A percentile compares a stretch with the other conserved stretches of the same genome.
Conservation (phyloP, 2,329 filamentous ascomycete genomes). For the Alternaria sp. region DNA sequence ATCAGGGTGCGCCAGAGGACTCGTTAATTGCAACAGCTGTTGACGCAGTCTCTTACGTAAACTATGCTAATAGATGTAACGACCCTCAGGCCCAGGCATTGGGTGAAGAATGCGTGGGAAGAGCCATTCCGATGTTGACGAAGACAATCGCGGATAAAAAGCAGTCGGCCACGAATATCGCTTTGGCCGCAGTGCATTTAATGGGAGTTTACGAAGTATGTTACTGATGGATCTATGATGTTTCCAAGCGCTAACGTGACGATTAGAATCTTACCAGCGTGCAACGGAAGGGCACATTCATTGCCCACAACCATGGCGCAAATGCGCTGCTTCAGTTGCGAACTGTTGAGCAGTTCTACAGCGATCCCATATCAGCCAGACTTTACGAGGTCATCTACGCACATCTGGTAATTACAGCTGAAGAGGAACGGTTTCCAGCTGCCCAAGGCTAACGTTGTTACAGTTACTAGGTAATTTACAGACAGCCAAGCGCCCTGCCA, state of each 20-base stretch:
- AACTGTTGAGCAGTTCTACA: constrained; percentile 33
- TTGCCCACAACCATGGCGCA: constrained; percentile 40
- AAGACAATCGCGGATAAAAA: constrained; percentile 33
- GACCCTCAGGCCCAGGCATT: constrained; percentile 31
- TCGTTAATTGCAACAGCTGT: constrained; percentile 36
- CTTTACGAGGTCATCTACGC: constrained; percentile 40
- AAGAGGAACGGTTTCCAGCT: background rate
- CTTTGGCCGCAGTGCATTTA: constrained; percentile 37
- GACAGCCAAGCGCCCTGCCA: constrained; percentile 31
- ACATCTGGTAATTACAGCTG: constrained; percentile 30
- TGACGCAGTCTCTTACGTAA: constrained; percentile 39
- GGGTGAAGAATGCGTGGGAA: constrained; percentile 34
- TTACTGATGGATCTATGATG: background rate
- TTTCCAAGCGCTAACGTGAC: background rate
- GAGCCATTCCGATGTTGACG: constrained; percentile 32
- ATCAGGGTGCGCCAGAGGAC: constrained; percentile 26
- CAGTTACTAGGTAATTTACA: constrained; percentile 40
- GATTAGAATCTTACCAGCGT: constrained; percentile 34
- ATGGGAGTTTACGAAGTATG: constrained; percentile 43
- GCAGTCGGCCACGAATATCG: constrained; percentile 31
- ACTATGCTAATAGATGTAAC: constrained; percentile 38
- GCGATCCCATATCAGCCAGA: constrained; percentile 33
- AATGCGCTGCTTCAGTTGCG: constrained; percentile 40
- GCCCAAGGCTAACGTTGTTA: constrained; percentile 22
- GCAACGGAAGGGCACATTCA: constrained; percentile 29